Evolutionary conservation across 768 basidiomycete species (phyloP).

Genomic region (Lactarius hatsudake): DNA sequence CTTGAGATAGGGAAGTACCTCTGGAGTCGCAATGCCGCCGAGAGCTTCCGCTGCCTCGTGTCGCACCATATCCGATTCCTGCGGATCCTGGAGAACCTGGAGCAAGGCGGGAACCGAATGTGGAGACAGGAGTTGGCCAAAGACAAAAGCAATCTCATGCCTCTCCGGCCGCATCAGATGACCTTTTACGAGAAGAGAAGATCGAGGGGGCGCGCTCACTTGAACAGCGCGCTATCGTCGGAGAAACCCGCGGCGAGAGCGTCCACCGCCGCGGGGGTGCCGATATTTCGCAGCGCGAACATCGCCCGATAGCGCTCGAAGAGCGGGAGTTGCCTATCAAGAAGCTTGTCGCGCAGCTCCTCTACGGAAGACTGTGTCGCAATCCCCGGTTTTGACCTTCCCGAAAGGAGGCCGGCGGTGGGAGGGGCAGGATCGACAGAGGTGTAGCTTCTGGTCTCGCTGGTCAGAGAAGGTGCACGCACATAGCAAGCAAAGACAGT

Average conservation of each 20-base stretch:
- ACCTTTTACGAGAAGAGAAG: background rate
- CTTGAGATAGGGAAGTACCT: slow-evolving; percentile 81
- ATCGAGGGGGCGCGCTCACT: slow-evolving; percentile 47
- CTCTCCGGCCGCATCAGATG: slow-evolving; percentile 39
- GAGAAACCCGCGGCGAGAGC: slow-evolving; percentile 89
- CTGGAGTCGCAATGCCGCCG: slow-evolving; percentile 93
- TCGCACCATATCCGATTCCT: slow-evolving; percentile 94
- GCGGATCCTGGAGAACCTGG: slow-evolving; percentile 62
- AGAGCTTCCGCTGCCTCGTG: slow-evolving; percentile 99
- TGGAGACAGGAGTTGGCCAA: slow-evolving; percentile 89
- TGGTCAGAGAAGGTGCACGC: background rate
- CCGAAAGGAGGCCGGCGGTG: slow-evolving; percentile 57
- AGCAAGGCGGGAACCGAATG: slow-evolving; percentile 86
- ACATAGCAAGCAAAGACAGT: background rate
- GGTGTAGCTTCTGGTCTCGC: slow-evolving; percentile 57
- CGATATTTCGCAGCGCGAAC: slow-evolving; percentile 96
- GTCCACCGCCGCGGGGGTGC: slow-evolving; percentile 77
- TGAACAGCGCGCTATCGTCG: slow-evolving; percentile 90
- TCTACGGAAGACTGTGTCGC: slow-evolving; percentile 48
- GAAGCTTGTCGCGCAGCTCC: slow-evolving; percentile 56
- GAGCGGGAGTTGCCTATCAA: slow-evolving; percentile 65
- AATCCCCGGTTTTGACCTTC: slow-evolving; percentile 51
- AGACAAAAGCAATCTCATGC: slow-evolving; percentile 98
- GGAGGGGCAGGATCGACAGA: slow-evolving; percentile 91
- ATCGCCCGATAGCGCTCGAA: slow-evolving; percentile 97